Evolutionary conservation across 2,329 filamentous ascomycete species (phyloP).

Genomic region (Aspergillus ustus): DNA sequence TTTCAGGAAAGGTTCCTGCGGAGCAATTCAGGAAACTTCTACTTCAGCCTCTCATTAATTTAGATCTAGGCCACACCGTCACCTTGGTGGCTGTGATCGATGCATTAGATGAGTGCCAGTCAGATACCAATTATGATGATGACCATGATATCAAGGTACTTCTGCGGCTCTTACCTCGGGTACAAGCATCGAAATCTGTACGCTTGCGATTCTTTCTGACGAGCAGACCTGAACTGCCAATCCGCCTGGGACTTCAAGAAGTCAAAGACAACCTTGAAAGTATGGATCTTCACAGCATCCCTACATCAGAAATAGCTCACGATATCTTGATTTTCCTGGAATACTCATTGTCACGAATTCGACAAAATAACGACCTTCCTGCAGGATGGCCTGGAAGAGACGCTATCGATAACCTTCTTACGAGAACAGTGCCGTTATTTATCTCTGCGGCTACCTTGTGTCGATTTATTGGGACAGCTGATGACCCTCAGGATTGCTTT

Average conservation of each 20-base stretch:
- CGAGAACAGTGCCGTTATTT: slow-evolving; percentile 2
- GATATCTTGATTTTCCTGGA: slow-evolving; percentile 26
- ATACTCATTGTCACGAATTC: slow-evolving; percentile 16
- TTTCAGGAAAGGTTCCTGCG: slow-evolving; percentile 29
- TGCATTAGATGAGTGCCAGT: slow-evolving; percentile 35
- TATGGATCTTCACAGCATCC: slow-evolving; percentile 19
- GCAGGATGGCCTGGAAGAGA: slow-evolving; percentile 8
- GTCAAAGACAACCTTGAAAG: not conserved
- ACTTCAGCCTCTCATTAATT: slow-evolving; percentile 26
- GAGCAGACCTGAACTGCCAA: slow-evolving; percentile 35
- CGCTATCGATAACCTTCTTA: not conserved
- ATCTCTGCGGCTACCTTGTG: slow-evolving; percentile 13
- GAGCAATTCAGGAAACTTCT: slow-evolving; percentile 38
- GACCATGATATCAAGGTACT: slow-evolving; percentile 28
- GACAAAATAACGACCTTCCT: slow-evolving; percentile 14
- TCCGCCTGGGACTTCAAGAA: slow-evolving; percentile 16
- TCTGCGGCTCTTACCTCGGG: slow-evolving; percentile 28
- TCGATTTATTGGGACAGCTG: slow-evolving; percentile 6
- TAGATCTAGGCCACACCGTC: slow-evolving; percentile 11
- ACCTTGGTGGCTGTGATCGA: slow-evolving; percentile 31
- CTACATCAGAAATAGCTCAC: slow-evolving; percentile 21
- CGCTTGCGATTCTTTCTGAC: slow-evolving; percentile 33
- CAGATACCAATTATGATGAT: not conserved
- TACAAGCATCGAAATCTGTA: slow-evolving; percentile 21
- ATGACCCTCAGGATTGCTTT: not conserved